Evolutionary conservation across 2,329 filamentous ascomycete species (phyloP), one percentile per base, ranked within the genome.

Genomic region (Fusarium protoensiforme): DNA sequence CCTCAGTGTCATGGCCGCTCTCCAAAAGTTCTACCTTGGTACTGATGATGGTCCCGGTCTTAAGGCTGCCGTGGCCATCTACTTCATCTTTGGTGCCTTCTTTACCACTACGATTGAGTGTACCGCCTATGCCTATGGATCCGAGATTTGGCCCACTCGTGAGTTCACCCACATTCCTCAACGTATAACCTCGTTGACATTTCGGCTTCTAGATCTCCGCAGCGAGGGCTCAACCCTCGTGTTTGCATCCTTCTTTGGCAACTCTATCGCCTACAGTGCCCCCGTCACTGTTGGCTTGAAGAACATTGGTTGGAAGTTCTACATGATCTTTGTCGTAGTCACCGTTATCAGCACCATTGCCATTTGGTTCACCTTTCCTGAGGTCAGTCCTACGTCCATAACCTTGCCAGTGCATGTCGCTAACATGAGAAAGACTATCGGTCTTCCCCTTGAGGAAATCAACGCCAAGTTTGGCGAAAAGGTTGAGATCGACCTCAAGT

Each of bases 321-420:
- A 76, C 46, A 62, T 75, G 58, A 77, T 80, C 18, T 77, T 78
- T 24, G 78, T 74, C 13, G 71, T 62, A 18, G 68, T 72, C 53
- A 69, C 60, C 5, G 53, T 71, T n/a, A 51, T 64, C 16, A 65
- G 64, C 43, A 65, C 70, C 74, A 78, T 81, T 20, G 75, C 78
- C 33, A 78, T 71, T 35, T 78, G 54, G 20, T 64, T 79, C 65
- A 72, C 74, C 10, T 74, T 74, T 39, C 74, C 72, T 1, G 75
- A 78, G 53, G 67, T 64, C 10, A 41, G 64, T 38, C 7, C 14
- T 2, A 22, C 3, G 2, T 11, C 8, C 14, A 24, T 6, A 4
- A 2, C n/a, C 2, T 9, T 11, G 4, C 24, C 10, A 16, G n/a
- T 7, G 2, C 9, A 24, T 11, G 11, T 56, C 4, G 4, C 33